Base-by-base conservation (phyloP, 1,139 yeast species). In the Geotrichum histeridarum region DNA sequence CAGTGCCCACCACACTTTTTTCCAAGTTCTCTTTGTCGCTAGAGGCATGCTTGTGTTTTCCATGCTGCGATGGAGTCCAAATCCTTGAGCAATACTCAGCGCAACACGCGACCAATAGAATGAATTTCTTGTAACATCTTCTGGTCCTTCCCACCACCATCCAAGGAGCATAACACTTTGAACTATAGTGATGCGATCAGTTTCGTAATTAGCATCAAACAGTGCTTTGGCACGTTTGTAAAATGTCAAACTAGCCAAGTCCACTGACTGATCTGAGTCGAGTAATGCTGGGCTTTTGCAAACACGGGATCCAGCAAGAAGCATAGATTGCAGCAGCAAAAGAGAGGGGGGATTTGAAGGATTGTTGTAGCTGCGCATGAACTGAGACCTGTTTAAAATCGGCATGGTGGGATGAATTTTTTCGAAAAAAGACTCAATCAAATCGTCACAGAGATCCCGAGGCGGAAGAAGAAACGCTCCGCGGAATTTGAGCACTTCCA, bases 21-120 rank as follows among this genome's bases (percentile, higher is more conserved):
- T 77, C 81, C 87, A 82, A 54, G 82, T 71, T 56, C 80, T 78
- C 64, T 80, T 79, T 55, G 83, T 86, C 18, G 76, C 71, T 1
- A 65, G 60, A 38, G 72, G 60, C 56, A 69, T 62, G 2, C 63
- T 57, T 41, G 62, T 59, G 37, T 63, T 60, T 42, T 70, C 67
- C 41, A 72, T 64, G 45, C 69, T 67, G 63, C 90, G 74, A 66
- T 87, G 93, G 63, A 86, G 76, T 0, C 94, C 94, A 67, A 83
- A 82, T 9, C 91, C 90, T 64, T 85, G 93, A 1, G 94, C 94
- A 51, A 85, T 76, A 11, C 83, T 79, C 38, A 85, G 76, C 0
- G 90, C 93, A 1, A 83, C 81, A 52, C 88, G 76, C 3, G 86
- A 81, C 95, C 95, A 86, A 67, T 84, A 86, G 66, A 79, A 84